These are phyloP conservation scores for Fusarium domesticum DNA, from an alignment of 2,329 filamentous ascomycete genomes.

Conservation along the genomic window DNA sequence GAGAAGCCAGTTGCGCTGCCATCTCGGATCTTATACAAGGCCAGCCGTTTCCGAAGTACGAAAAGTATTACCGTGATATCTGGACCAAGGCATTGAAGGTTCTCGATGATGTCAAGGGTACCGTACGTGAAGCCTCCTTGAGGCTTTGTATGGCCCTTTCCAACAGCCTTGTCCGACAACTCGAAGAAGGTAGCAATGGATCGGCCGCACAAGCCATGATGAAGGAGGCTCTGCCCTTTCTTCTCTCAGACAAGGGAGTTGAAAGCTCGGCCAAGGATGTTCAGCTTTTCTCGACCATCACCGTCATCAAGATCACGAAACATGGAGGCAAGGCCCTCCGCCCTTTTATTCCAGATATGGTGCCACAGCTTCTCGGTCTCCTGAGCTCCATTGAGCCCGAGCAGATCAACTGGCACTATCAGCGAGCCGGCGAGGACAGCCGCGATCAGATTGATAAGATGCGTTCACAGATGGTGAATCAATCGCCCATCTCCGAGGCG, in stretches of 20 bases:
- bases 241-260: conserved; percentile 83
- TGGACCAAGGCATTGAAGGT: conserved; percentile 87
- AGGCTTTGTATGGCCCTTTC: conserved; percentile 81
- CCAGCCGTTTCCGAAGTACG: conserved; percentile 71
- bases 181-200: conserved; percentile 72
- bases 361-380: conserved; percentile 76
- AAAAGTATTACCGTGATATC: conserved; percentile 78
- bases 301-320: conserved; percentile 85
- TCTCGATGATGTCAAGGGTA: conserved; percentile 92
- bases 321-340: conserved; percentile 76
- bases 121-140: conserved; percentile 76
- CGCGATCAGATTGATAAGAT: conserved; percentile 88
- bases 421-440: conserved; percentile 82
- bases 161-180: conserved; percentile 77
- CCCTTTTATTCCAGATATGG: conserved; percentile 76
- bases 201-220: conserved; percentile 77
- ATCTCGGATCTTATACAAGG: conserved; percentile 86
- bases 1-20: conserved; percentile 88
- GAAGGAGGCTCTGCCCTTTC: conserved; percentile 81
- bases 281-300: conserved; percentile 75
- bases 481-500: conserved; percentile 86
- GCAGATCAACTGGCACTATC: conserved; percentile 86
- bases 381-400: conserved; percentile 88
- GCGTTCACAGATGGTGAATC: conserved; percentile 75
- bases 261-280: conserved; percentile 88